Evolutionary conservation across 371 early-diverging fungal genomes (phyloP).

Genomic region (Mortierella sp.): DNA sequence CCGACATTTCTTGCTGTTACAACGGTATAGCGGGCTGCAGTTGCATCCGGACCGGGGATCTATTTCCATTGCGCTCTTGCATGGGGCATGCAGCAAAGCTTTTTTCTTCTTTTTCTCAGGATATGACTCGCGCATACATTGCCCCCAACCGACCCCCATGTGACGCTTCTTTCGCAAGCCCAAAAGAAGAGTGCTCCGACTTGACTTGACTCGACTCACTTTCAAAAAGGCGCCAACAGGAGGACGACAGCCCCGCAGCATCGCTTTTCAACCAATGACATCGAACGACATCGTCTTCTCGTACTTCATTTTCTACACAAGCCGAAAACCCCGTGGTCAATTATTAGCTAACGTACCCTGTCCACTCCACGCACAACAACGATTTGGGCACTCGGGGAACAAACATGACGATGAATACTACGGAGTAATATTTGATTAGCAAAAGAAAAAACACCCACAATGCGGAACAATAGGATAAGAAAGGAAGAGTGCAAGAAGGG

Average conservation of each 20-base stretch:
- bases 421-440: not conserved
- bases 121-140: slow-evolving; percentile 3
- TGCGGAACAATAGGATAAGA: not conserved
- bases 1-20: not conserved
- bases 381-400: not conserved
- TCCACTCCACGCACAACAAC: not conserved
- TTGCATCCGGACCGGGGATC: not conserved
- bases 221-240: not conserved
- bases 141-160: not conserved
- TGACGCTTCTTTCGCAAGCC: not conserved
- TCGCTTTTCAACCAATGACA: not conserved
- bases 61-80: not conserved
- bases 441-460: not conserved
- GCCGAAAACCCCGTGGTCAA: not conserved
- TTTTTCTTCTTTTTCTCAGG: not conserved
- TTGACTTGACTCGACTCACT: not conserved
- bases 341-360: slow-evolving; percentile 4
- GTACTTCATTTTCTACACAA: slow-evolving; percentile 1
- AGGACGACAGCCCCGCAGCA: not conserved
- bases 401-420: not conserved
- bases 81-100: not conserved
- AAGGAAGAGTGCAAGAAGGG: too few relatives aligned
- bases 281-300: not conserved
- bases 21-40: not conserved
- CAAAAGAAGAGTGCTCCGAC: not conserved